Base-by-base conservation (phyloP, 805 yeast species). In the Brettanomyces nanus region DNA sequence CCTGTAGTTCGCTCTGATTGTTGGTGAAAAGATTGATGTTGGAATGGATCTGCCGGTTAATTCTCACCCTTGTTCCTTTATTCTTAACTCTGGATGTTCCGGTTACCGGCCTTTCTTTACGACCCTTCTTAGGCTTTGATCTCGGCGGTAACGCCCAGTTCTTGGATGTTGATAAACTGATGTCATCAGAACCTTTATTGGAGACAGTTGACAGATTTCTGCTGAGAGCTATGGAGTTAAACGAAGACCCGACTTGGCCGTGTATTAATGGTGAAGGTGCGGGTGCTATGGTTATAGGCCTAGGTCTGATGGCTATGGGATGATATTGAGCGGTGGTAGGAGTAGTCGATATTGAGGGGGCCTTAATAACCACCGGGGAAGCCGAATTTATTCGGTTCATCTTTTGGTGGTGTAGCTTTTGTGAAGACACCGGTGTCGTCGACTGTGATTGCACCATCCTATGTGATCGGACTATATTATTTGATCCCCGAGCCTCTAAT, bases 141-240 rank as follows among this genome's bases (percentile, higher is more conserved):
- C 80, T 56, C 3, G 79, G 79, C 3, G 79, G 80, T 28, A 73
- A 56, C 4, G 71, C 73, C 77, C 80, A 73, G 44, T 60, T 57
- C 34, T 58, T 60, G 40, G 22, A 23, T 29, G 31, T 56, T 17
- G 56, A 50, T 28, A 56, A 64, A 26, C 61, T 61, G n/a, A 65
- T 51, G 35, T 50, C 59, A 28, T 46, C 54, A 4, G 50, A 52
- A 6, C 50, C 53, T 31, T 42, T 45, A 41, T 49, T 51, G 3
- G 56, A 41, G 22, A 39, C 29, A 15, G 47, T 43, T 18, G 54
- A 46, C 11, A 45, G 28, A 35, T 45, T 42, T 41, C 47, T 40
- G 22, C 26, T 28, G 10, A 45, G 27, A 6, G 33, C 37, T 17
- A 40, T 39, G 4, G 43, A 40, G 14, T 29, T 33, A 5, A 38